Base-by-base conservation (phyloP, 768 basidiomycete genomes). In the Cystoderma amianthinum region DNA sequence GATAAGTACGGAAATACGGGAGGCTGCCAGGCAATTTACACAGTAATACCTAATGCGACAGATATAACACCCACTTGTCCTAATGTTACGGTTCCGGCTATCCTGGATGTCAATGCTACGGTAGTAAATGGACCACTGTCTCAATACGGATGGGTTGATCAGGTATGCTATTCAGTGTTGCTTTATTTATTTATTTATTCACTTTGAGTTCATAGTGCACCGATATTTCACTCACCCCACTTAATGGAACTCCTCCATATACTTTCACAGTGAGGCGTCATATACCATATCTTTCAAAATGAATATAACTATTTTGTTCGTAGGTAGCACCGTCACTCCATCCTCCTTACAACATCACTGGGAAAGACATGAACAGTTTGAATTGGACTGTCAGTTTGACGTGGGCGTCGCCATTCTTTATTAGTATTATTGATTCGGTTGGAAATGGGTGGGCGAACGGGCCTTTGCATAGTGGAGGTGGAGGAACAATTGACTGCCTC, bases 251-350 rank as follows among this genome's bases (percentile, higher is more conserved):
- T 3, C 70, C 76, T 0, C 80, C 80, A 9, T 82, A 71, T 48
- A 78, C 63, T 0, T 56, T 80, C 40, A 79, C 75, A 13, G 80
- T 76, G 46, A 48, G 72, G 52, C 22, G 2, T 10, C 22, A 4
- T n/a, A n/a, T n/a, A n/a, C n/a, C 12, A 21, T 16, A 32, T 32
- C 19, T 21, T 6, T 22, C 11, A 1, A 20, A 15, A 30, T 18
- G 19, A n/a, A 17, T 36, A 33, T 33, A 23, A 19, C 18, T 48
- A n/a, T n/a, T 32, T 12, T 12, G n/a, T 16, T 16, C 18, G 5
- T 46, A 82, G 80, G 56, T 80, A 38, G 76, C 77, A 4, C 79
- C 80, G 15, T 55, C 78, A 4, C 61, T 81, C 1, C 80, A 79
- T 46, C 77, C 80, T 9, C 79, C 79, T 3, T 69, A 67, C 32